Evolutionary conservation across 1,139 yeast species (phyloP).

Genomic region (Yamadazyma triangularis): DNA sequence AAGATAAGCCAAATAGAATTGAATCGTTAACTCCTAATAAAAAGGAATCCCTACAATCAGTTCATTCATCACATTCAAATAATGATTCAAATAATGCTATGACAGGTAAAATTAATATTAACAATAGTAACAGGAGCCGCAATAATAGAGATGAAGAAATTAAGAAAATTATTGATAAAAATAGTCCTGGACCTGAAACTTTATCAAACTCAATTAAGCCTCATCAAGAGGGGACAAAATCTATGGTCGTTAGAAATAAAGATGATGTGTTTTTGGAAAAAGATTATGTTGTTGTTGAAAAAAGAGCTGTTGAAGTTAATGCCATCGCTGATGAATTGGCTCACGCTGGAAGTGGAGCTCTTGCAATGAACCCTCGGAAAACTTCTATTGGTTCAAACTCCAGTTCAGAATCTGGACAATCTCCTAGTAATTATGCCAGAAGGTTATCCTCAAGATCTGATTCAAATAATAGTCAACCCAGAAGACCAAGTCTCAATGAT

Average conservation of each 20-base stretch:
- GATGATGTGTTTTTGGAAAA: conserved; percentile 59
- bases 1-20: conserved; percentile 8
- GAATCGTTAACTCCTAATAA: conserved; percentile 9
- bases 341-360: conserved; percentile 56
- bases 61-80: too few species aligned
- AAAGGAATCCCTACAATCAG: conserved; percentile 3
- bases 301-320: conserved; percentile 90
- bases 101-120: neutral
- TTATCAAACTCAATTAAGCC: conserved; percentile 22
- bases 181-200: conserved; percentile 40
- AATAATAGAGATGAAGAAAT: conserved; percentile 38
- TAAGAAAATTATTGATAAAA: conserved; percentile 38
- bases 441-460: conserved; percentile 30
- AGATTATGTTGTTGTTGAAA: conserved; percentile 93
- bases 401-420: conserved; percentile 12
- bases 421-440: conserved; percentile 15
- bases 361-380: conserved; percentile 31
- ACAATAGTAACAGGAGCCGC: too few species aligned
- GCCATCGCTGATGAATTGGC: conserved; percentile 91
- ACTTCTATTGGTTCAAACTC: conserved; percentile 8
- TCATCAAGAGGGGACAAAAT: conserved; percentile 3
- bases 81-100: neutral
- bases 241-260: conserved; percentile 16
- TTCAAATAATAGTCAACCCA: conserved; percentile 19
- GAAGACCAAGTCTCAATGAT: conserved; percentile 51